Conservation (phyloP, 2,329 filamentous ascomycete species). For the Penicillium vulpinum region DNA sequence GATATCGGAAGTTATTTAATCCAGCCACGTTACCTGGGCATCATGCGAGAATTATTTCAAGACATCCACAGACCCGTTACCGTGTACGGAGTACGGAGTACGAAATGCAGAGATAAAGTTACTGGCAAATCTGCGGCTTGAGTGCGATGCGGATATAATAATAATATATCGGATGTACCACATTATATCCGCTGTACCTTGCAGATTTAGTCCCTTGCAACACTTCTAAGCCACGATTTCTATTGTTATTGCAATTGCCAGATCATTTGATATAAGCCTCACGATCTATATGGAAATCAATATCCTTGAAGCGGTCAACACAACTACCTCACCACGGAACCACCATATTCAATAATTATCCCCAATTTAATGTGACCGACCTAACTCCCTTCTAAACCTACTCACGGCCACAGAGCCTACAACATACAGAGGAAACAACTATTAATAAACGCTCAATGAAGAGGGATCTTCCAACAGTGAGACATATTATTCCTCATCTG, state of each 20-base stretch:
- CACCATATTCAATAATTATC: background rate
- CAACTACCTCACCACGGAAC: background rate
- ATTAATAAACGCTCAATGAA: background rate
- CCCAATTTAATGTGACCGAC: background rate
- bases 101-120: background rate
- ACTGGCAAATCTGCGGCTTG: background rate
- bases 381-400: background rate
- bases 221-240: background rate
- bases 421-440: background rate
- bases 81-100: too few relatives aligned
- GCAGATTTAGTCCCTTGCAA: slow-evolving; percentile 10
- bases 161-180: background rate
- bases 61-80: background rate
- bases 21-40: background rate
- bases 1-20: background rate
- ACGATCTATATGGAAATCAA: background rate
- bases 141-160: background rate
- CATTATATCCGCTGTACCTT: slow-evolving; percentile 6
- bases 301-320: background rate
- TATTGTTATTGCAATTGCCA: background rate
- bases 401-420: too few relatives aligned
- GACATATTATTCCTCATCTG: background rate
- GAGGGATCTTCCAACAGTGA: slow-evolving; percentile 2
- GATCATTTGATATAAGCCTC: background rate
- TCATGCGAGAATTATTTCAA: background rate